phyloP scores from a whole-genome alignment of 2,329 filamentous ascomycete genomes.

The Cordyceps javanica region DNA sequence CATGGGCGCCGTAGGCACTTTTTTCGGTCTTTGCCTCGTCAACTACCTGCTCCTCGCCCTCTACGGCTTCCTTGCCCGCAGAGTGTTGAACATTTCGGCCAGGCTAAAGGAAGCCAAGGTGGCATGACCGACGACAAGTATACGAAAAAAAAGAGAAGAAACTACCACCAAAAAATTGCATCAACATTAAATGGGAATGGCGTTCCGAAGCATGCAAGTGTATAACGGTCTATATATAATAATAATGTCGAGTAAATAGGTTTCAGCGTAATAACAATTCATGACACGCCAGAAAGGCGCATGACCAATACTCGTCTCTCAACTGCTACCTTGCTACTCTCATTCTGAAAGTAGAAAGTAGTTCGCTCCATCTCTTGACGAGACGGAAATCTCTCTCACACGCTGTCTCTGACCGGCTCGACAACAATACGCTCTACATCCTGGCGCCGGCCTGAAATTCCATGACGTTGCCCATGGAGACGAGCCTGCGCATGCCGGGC shows the following conservation, averaged over 20 bases:
- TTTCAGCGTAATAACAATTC: slow-evolving; percentile 8
- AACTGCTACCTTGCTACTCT: not conserved
- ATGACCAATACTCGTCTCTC: not conserved
- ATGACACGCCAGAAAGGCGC: slow-evolving; percentile 1
- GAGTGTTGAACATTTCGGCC: not conserved
- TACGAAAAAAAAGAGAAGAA: not conserved
- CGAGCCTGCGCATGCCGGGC: slow-evolving; percentile 14
- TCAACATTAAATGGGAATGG: slow-evolving; percentile 1
- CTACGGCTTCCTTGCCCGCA: slow-evolving; percentile 16
- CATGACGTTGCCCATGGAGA: slow-evolving; percentile 20
- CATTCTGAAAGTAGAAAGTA: not conserved
- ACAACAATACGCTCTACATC: too few relatives aligned
- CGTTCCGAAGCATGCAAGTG: slow-evolving; percentile 4
- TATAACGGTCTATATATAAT: slow-evolving; percentile 13
- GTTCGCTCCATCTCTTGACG: too few relatives aligned
- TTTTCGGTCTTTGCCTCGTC: slow-evolving; percentile 17
- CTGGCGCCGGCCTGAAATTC: slow-evolving; percentile 21
- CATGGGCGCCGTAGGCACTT: slow-evolving; percentile 22
- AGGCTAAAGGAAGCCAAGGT: slow-evolving; percentile 11
- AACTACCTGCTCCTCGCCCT: slow-evolving; percentile 19
- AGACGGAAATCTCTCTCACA: too few relatives aligned
- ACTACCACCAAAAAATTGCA: not conserved
- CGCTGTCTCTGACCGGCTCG: too few relatives aligned
- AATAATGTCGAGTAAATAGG: slow-evolving; percentile 13
- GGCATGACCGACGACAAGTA: not conserved